A percentile compares a stretch with the other conserved stretches of the same genome.
These are phyloP conservation scores for Gnaphalium uliginosum DNA, from an alignment of 129 eudicot genomes.

Conservation along the genomic window DNA sequence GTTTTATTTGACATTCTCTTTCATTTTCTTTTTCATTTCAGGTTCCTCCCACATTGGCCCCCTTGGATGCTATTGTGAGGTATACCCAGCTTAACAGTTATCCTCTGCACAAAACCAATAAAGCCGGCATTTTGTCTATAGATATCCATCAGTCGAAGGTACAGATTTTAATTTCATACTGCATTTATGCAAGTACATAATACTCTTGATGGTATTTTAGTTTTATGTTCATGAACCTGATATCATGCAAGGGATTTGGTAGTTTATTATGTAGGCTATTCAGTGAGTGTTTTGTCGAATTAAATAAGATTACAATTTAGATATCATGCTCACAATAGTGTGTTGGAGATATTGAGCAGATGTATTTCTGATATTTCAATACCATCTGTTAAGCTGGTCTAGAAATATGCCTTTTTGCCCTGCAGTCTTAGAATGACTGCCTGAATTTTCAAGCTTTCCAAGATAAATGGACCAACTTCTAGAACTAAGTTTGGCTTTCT, in stretches of 20 bases:
- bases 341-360: neutral
- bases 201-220: neutral
- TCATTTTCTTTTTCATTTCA: conserved; percentile 13
- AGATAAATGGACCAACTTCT: neutral
- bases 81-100: conserved; percentile 83
- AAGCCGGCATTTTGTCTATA: conserved; percentile 83
- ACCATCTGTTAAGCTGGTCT: neutral
- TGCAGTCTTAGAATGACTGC: neutral
- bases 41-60: conserved; percentile 83
- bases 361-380: neutral
- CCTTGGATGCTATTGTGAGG: conserved; percentile 74
- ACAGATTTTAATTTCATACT: neutral
- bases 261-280: neutral
- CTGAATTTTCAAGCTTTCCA: neutral
- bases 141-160: conserved; percentile 89
- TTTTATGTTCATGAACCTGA: neutral
- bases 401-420: neutral
- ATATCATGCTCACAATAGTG: neutral
- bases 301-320: neutral
- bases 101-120: conserved; percentile 92
- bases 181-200: conserved; percentile 1
- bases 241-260: conserved; percentile 1
- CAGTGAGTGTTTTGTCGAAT: neutral
- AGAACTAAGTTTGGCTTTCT: neutral
- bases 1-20: neutral